Conservation (phyloP, 78 protist species). For the Dictyostelium firmibasis region DNA sequence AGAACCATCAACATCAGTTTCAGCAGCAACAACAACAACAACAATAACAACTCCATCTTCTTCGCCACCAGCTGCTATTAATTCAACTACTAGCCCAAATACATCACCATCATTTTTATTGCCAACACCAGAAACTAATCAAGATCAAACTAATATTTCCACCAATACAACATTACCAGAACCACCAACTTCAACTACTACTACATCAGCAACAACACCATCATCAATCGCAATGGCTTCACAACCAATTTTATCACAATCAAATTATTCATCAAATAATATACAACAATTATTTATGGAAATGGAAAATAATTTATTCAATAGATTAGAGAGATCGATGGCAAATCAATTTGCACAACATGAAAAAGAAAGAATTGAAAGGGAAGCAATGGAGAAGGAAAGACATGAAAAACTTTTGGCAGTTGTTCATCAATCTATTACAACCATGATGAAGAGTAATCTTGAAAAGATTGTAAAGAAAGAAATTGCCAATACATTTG, state of each 20-base stretch:
- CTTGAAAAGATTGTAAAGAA: slow-evolving; percentile 62
- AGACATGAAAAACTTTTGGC: slow-evolving; percentile 14
- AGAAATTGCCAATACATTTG: neutral
- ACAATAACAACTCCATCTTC: neutral
- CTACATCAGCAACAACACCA: neutral
- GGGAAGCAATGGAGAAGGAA: slow-evolving; percentile 14
- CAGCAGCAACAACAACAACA: neutral
- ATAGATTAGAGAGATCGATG: slow-evolving; percentile 35
- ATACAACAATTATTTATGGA: slow-evolving; percentile 9
- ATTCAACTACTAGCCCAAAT: neutral
- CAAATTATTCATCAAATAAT: neutral
- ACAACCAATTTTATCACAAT: neutral
- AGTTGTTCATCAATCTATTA: slow-evolving; percentile 1
- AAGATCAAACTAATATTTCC: neutral
- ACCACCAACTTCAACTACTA: neutral
- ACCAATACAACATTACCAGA: neutral
- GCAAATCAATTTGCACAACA: neutral
- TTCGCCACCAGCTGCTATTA: neutral
- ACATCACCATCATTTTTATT: neutral
- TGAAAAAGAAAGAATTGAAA: slow-evolving; percentile 29
- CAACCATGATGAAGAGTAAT: neutral
- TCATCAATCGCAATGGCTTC: neutral
- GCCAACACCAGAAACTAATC: neutral
- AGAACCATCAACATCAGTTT: neutral
- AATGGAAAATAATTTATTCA: slow-evolving; percentile 38